phyloP scores from a whole-genome alignment of 768 basidiomycete species.

The Lactarius sp. region DNA sequence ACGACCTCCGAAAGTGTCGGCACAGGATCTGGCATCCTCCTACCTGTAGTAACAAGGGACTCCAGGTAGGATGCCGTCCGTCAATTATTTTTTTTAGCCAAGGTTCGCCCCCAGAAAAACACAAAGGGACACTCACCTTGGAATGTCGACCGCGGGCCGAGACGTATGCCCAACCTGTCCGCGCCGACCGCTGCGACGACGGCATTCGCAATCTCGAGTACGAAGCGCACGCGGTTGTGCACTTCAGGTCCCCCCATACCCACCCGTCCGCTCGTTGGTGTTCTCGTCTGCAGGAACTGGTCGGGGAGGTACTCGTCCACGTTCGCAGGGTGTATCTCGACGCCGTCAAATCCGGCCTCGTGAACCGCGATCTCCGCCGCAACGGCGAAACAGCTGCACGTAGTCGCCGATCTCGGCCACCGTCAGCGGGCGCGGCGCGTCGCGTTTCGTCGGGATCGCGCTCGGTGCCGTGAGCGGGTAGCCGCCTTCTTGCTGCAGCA shows the following conservation, averaged over 20 bases:
- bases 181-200: conserved; percentile 19
- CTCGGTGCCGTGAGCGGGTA: not conserved
- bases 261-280: conserved; percentile 40
- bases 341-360: conserved; percentile 31
- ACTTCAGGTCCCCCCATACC: conserved; percentile 42
- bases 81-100: too few species aligned
- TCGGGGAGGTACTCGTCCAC: conserved; percentile 32
- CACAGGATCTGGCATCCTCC: too few species aligned
- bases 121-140: not conserved
- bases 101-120: too few species aligned
- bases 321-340: conserved; percentile 32
- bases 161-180: conserved; percentile 34
- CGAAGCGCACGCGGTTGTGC: conserved; percentile 43
- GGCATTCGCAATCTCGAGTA: conserved; percentile 37
- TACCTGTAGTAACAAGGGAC: too few species aligned
- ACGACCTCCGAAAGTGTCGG: too few species aligned
- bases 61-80: too few species aligned
- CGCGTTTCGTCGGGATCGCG: too few species aligned
- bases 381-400: conserved; percentile 30
- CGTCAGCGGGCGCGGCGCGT: conserved; percentile 24
- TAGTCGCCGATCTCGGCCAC: conserved; percentile 29
- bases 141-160: conserved; percentile 31
- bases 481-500: not conserved
- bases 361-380: conserved; percentile 38
- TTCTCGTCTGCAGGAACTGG: conserved; percentile 36